These are phyloP conservation scores for Eucalyptus rudis DNA, from an alignment of 345 rosid genomes.

Conservation along the genomic window DNA sequence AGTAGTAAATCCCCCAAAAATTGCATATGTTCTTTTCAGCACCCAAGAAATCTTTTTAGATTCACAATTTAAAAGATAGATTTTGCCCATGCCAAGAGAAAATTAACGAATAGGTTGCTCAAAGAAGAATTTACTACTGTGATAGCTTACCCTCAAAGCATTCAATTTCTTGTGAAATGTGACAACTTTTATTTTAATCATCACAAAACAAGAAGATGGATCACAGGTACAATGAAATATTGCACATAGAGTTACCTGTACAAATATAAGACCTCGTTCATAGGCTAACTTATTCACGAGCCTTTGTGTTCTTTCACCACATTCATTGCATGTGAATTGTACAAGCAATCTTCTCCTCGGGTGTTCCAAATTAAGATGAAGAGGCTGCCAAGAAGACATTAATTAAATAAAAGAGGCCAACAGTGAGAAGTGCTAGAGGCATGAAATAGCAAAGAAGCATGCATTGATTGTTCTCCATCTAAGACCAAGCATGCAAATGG, in stretches of 20 bases:
- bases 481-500: neutral
- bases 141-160: neutral
- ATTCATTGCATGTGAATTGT: conserved; percentile 60
- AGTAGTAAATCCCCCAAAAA: neutral
- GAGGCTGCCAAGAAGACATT: conserved; percentile 18
- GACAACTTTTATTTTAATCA: neutral
- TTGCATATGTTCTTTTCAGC: neutral
- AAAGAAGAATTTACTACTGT: neutral
- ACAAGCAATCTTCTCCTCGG: conserved; percentile 85
- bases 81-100: neutral
- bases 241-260: conserved; percentile 31
- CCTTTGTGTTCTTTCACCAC: conserved; percentile 76
- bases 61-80: neutral
- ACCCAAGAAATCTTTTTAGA: neutral
- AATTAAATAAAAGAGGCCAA: neutral
- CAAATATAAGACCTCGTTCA: conserved; percentile 76
- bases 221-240: neutral
- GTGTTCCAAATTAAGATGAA: conserved; percentile 40
- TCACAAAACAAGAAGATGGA: neutral
- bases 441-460: neutral
- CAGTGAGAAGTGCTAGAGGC: neutral
- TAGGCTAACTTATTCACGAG: conserved; percentile 71
- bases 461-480: neutral
- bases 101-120: neutral
- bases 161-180: neutral